A percentile compares a stretch with the other conserved stretches of the same genome.
Conservation (phyloP, 2,329 filamentous ascomycete genomes). For the Epicoccum nigrum region DNA sequence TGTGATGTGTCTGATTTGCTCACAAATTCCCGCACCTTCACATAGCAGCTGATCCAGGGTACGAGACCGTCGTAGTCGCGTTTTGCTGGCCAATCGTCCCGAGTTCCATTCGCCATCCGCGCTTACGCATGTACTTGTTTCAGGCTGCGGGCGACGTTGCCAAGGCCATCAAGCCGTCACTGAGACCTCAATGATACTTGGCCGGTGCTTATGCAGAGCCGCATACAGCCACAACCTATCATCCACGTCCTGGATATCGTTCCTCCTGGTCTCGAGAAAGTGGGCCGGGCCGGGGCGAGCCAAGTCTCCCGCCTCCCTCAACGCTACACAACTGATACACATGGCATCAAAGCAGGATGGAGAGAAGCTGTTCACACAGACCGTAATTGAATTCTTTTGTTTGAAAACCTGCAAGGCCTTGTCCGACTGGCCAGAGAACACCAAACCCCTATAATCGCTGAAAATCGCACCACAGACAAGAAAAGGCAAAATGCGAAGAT, state of each 20-base stretch:
- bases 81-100: slow-evolving; percentile 10
- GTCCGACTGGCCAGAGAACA: slow-evolving; percentile 1
- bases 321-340: background rate
- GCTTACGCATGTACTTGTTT: slow-evolving; percentile 8
- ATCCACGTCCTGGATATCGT: background rate
- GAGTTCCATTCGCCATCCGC: slow-evolving; percentile 1
- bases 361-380: background rate
- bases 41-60: too few species aligned
- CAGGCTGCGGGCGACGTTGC: slow-evolving; percentile 9
- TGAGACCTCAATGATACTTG: slow-evolving; percentile 33
- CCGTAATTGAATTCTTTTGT: slow-evolving; percentile 4
- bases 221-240: background rate
- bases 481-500: slow-evolving; percentile 2
- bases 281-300: slow-evolving; percentile 9
- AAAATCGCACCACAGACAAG: slow-evolving; percentile 6
- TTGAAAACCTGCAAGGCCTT: background rate
- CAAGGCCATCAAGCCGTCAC: slow-evolving; percentile 24
- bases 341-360: too few species aligned
- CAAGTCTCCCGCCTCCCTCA: too few species aligned
- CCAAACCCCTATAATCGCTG: slow-evolving; percentile 9
- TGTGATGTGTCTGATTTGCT: too few species aligned
- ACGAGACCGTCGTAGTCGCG: too few species aligned
- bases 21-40: too few species aligned
- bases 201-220: slow-evolving; percentile 20
- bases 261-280: background rate